These are phyloP conservation scores for Cicer arietinum DNA, from an alignment of 306 rosid genomes.

Conservation along the genomic window DNA sequence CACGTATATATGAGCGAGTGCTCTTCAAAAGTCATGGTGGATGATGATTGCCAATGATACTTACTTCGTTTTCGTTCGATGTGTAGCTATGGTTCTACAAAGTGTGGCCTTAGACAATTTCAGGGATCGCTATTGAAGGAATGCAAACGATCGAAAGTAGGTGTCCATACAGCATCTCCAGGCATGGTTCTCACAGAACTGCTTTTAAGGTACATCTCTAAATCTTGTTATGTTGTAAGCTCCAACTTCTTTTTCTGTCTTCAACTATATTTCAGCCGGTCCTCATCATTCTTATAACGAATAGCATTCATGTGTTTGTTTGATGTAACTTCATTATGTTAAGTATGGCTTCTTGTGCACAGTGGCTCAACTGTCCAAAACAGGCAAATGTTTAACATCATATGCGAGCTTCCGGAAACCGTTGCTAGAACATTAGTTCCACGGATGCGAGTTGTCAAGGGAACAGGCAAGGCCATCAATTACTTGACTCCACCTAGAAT, in stretches of 20 bases:
- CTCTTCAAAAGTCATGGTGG: conserved; percentile 19
- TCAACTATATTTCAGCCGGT: conserved; percentile 7
- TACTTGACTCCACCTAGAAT: conserved; percentile 97
- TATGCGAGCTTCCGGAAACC: conserved; percentile 95
- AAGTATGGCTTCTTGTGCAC: conserved; percentile 44
- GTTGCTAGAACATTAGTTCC: conserved; percentile 97
- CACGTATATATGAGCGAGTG: background rate
- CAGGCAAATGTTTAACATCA: conserved; percentile 84
- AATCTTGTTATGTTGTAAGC: background rate
- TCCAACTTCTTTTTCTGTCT: background rate
- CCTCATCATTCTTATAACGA: background rate
- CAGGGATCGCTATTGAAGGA: conserved; percentile 87
- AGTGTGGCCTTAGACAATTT: conserved; percentile 92
- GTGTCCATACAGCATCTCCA: conserved; percentile 94
- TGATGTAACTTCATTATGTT: conserved; percentile 30
- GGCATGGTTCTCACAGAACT: conserved; percentile 98
- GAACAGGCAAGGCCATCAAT: conserved; percentile 83
- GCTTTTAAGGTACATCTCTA: conserved; percentile 69
- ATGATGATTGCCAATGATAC: conserved; percentile 40
- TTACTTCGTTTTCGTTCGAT: conserved; percentile 35
- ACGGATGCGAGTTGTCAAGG: conserved; percentile 91
- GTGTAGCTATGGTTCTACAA: conserved; percentile 90
- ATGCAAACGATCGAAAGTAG: conserved; percentile 82
- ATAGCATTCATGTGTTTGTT: conserved; percentile 11
- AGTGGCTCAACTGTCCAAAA: conserved; percentile 90